These are phyloP conservation scores for Fusarium redolens DNA, from an alignment of 2,329 filamentous ascomycete species.

Conservation along the genomic window DNA sequence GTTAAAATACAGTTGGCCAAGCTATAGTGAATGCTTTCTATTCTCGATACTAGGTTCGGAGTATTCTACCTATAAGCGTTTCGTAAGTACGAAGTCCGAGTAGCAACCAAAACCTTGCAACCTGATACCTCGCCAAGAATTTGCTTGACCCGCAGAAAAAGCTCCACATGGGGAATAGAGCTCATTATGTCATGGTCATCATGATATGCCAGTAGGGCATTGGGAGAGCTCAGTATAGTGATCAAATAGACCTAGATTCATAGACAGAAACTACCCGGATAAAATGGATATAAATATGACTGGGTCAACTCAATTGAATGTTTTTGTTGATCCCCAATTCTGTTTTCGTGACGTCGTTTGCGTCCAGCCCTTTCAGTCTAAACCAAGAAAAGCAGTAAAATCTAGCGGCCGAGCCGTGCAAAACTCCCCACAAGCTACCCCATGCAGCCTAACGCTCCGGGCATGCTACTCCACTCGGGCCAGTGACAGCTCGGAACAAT, in stretches of 20 bases:
- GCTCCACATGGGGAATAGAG: constrained; percentile 22
- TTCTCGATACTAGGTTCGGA: not conserved
- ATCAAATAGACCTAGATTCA: too few species aligned
- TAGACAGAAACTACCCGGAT: too few species aligned
- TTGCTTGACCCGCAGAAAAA: constrained; percentile 12
- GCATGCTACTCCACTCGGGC: constrained; percentile 2
- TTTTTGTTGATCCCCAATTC: not conserved
- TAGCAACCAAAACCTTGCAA: constrained; percentile 11
- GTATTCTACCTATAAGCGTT: constrained; percentile 7
- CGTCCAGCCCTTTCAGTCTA: constrained; percentile 1
- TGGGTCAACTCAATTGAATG: not conserved
- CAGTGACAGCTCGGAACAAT: constrained; percentile 41
- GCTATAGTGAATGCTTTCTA: not conserved
- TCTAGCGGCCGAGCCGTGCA: constrained; percentile 14
- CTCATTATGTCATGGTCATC: constrained; percentile 14
- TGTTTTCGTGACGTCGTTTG: constrained; percentile 34
- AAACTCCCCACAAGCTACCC: constrained; percentile 25
- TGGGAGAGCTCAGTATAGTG: not conserved
- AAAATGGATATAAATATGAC: not conserved
- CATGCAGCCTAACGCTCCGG: constrained; percentile 4
- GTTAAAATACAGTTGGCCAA: not conserved
- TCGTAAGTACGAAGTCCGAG: constrained; percentile 29
- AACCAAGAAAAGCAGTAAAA: constrained; percentile 11
- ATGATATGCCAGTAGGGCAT: constrained; percentile 10
- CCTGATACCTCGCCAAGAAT: constrained; percentile 22